Evolutionary conservation across 352 stramenopile genomes (phyloP).

Genomic region (Phytophthora pistaciae): DNA sequence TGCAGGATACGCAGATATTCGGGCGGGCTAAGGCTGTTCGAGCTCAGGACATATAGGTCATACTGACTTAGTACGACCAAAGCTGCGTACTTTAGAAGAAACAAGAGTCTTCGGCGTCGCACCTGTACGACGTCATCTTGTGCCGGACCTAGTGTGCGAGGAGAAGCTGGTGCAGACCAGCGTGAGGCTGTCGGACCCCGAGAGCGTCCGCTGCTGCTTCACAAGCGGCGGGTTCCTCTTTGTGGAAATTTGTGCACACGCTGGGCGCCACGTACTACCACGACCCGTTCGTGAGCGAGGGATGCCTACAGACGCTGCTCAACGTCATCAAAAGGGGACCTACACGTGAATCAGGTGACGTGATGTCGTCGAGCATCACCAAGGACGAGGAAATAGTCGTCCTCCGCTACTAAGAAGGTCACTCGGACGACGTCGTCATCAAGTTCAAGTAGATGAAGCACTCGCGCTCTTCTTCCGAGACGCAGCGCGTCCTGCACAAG

Average conservation of each 20-base stretch:
- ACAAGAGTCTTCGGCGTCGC: neutral
- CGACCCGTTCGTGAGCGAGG: conserved; percentile 63
- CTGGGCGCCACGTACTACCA: conserved; percentile 67
- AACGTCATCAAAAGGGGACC: conserved; percentile 42
- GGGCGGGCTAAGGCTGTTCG: too few relatives aligned
- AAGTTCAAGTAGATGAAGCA: conserved; percentile 92
- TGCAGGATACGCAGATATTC: too few relatives aligned
- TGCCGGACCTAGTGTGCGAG: conserved; percentile 66
- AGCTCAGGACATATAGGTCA: too few relatives aligned
- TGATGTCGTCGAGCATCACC: conserved; percentile 33
- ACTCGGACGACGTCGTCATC: conserved; percentile 89
- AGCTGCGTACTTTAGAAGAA: too few relatives aligned
- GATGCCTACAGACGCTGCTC: conserved; percentile 68
- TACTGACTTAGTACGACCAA: too few relatives aligned
- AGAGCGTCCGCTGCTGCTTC: conserved; percentile 21
- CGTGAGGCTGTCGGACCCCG: conserved; percentile 35
- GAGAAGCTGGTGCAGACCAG: conserved; percentile 56
- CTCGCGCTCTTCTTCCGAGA: conserved; percentile 81
- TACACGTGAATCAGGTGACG: too few relatives aligned
- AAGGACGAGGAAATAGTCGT: conserved; percentile 77
- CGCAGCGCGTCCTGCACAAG: conserved; percentile 64
- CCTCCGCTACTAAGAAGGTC: conserved; percentile 80
- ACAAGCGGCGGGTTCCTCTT: neutral
- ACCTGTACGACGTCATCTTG: conserved; percentile 60
- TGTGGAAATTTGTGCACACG: conserved; percentile 50